Evolutionary conservation across 2,329 filamentous ascomycete genomes (phyloP), one percentile per base, ranked within the genome.

Genomic region (Aspergillus tamarii): DNA sequence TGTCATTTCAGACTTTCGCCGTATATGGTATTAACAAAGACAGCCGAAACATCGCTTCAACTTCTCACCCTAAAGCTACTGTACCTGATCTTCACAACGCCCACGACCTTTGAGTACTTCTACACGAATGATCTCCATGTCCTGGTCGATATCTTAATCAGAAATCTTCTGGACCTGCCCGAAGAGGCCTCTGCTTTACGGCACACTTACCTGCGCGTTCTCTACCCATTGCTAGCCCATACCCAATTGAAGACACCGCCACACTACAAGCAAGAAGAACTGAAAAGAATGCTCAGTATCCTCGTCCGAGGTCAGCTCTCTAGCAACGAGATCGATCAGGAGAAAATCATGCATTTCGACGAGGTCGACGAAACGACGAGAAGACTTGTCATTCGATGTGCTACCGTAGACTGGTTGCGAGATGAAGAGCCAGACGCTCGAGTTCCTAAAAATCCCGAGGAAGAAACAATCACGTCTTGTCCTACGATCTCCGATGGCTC

Each of bases 51-150:
- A 0, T 94, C 93, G 1, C 86, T 97, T 43, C 96, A 99, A 78
- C 85, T 99, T 30, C 86, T 99, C n/a, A 98, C 98, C 64, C 84
- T 99, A 48, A 99, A 99, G 79, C 87, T 97, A 5, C 84, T 99
- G 32, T 99, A 98, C 78, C 87, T 99, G 41, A 85, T 99, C 11
- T 99, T 99, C 79, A 97, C 94, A 5, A 98, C 93, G 11, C 88
- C 88, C 62, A 87, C 91, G 19, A 99, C 95, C 0, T 93, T 95
- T 77, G 95, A 99, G 80, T 99, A 98, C 79, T 99, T 99, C 75
- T 99, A 98, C 78, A 97, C 93, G 32, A 99, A 99, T 75, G 95
- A 99, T 74, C 84, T 99, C 34, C 91, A 93, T 63, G 95, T 99
- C 5, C 86, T 99, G 19, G 85, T 98, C 54, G 95, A 99, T 74